Evolutionary conservation across 495 filamentous ascomycete genomes (phyloP).

Genomic region (Cercophora newfieldiana): DNA sequence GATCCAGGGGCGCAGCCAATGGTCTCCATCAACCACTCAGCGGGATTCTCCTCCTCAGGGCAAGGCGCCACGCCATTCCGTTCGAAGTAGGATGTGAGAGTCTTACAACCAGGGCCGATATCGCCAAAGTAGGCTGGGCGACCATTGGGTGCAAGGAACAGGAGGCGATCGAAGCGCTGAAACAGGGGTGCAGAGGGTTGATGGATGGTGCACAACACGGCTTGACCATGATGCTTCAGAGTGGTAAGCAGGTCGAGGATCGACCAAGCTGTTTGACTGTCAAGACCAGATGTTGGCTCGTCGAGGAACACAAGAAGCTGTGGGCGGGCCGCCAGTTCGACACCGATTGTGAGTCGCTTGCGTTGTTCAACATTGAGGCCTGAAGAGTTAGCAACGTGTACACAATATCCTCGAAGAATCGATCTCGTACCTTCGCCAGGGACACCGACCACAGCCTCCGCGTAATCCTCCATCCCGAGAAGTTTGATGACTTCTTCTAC

Average conservation of each 20-base stretch:
- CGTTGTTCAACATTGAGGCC: conserved; percentile 46
- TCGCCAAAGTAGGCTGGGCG: conserved; percentile 64
- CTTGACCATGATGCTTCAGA: conserved; percentile 70
- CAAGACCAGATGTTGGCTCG: conserved; percentile 77
- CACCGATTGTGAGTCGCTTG: conserved; percentile 77
- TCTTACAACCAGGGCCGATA: conserved; percentile 41
- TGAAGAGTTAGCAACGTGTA: neutral
- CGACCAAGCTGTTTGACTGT: conserved; percentile 75
- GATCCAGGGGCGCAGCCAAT: conserved; percentile 9
- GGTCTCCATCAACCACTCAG: conserved; percentile 65
- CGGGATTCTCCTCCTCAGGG: conserved; percentile 60
- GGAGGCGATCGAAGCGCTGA: conserved; percentile 66
- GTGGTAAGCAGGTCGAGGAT: conserved; percentile 80
- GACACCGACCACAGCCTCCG: conserved; percentile 79
- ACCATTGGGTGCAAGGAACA: conserved; percentile 61
- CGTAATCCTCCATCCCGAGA: conserved; percentile 72
- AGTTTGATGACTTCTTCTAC: conserved; percentile 82
- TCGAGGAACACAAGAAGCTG: conserved; percentile 69
- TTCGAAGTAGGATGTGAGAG: conserved; percentile 47
- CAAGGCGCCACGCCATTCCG: conserved; percentile 68
- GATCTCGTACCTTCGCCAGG: conserved; percentile 56
- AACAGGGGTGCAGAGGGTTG: conserved; percentile 71
- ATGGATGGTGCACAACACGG: conserved; percentile 70
- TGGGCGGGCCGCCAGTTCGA: conserved; percentile 84
- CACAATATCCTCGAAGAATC: neutral